These are phyloP conservation scores for Globisporangium sylvaticum DNA, from an alignment of 352 stramenopile genomes.

Conservation along the genomic window DNA sequence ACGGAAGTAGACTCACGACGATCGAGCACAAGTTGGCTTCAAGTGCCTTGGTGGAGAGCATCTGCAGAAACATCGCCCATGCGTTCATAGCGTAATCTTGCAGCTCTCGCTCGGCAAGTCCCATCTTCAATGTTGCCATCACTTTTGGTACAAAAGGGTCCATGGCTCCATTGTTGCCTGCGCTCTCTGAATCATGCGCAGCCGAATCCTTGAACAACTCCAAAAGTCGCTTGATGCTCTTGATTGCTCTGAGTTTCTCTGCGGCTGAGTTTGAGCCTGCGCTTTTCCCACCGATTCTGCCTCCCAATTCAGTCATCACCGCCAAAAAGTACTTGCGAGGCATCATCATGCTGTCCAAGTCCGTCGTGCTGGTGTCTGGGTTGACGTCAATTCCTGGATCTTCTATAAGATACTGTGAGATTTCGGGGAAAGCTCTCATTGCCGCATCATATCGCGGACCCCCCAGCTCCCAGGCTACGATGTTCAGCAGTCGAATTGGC, in stretches of 20 bases:
- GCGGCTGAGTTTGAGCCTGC: conserved; percentile 19
- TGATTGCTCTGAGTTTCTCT: conserved; percentile 60
- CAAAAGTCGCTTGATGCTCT: conserved; percentile 71
- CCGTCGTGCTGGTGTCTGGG: conserved; percentile 18
- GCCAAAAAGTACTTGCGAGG: conserved; percentile 75
- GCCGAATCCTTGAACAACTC: conserved; percentile 43
- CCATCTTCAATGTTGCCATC: conserved; percentile 86
- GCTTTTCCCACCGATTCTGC: conserved; percentile 49
- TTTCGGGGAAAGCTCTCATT: conserved; percentile 51
- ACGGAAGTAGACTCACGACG: conserved; percentile 82
- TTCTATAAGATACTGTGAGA: conserved; percentile 43
- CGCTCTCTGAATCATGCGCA: conserved; percentile 20
- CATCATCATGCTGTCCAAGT: conserved; percentile 43
- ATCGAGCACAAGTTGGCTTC: conserved; percentile 85
- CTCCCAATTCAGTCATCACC: conserved; percentile 78
- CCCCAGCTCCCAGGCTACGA: conserved; percentile 66
- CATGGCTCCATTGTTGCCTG: conserved; percentile 41
- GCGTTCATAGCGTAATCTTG: conserved; percentile 59
- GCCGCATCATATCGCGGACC: conserved; percentile 44
- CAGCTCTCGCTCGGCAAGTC: conserved; percentile 49
- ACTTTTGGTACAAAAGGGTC: conserved; percentile 87
- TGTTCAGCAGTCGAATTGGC: conserved; percentile 49
- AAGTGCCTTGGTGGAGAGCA: conserved; percentile 77
- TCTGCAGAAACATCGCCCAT: conserved; percentile 76
- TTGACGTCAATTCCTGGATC: conserved; percentile 20